Percentiles rank a stretch among this genome's conserved stretches.
These are phyloP conservation scores for Curvularia verruculosa DNA, from an alignment of 2,329 filamentous ascomycete genomes.

Conservation along the genomic window DNA sequence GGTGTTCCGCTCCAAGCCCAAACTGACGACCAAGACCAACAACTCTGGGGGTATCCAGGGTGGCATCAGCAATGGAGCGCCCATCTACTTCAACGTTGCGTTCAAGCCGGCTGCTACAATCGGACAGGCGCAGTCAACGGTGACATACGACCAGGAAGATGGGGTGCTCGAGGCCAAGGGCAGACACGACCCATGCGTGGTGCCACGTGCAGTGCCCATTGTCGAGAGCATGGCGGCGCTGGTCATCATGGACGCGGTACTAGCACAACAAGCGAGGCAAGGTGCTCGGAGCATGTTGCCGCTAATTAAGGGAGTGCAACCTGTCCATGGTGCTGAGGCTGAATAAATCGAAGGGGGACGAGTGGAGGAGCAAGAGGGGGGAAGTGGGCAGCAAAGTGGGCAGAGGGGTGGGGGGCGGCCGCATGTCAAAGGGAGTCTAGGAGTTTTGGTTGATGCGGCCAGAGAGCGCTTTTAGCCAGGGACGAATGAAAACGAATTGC, in stretches of 20 bases:
- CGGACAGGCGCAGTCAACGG: slow-evolving; percentile 82
- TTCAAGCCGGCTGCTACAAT: slow-evolving; percentile 98
- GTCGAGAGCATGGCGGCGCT: slow-evolving; percentile 91
- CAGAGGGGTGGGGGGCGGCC: neutral
- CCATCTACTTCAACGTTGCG: slow-evolving; percentile 90
- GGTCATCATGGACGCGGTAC: slow-evolving; percentile 82
- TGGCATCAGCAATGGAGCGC: slow-evolving; percentile 90
- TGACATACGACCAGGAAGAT: slow-evolving; percentile 75
- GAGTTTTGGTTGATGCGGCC: slow-evolving; percentile 1
- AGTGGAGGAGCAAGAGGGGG: no score
- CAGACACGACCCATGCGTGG: slow-evolving; percentile 90
- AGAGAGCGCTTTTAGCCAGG: neutral
- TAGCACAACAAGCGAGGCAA: slow-evolving; percentile 75
- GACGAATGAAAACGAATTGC: slow-evolving; percentile 5
- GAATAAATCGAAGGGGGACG: neutral
- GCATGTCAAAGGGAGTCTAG: slow-evolving; percentile 3
- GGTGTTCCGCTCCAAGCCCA: slow-evolving; percentile 54
- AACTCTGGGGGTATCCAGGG: slow-evolving; percentile 95
- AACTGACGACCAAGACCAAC: slow-evolving; percentile 87
- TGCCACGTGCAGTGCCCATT: slow-evolving; percentile 84
- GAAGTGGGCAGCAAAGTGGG: neutral
- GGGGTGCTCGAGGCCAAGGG: slow-evolving; percentile 89
- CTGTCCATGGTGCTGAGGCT: slow-evolving; percentile 30
- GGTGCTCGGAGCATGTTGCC: slow-evolving; percentile 45
- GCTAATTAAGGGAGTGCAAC: slow-evolving; percentile 48